These are phyloP conservation scores for Suillus cothurnatus DNA, from an alignment of 768 basidiomycete genomes.

Conservation along the genomic window DNA sequence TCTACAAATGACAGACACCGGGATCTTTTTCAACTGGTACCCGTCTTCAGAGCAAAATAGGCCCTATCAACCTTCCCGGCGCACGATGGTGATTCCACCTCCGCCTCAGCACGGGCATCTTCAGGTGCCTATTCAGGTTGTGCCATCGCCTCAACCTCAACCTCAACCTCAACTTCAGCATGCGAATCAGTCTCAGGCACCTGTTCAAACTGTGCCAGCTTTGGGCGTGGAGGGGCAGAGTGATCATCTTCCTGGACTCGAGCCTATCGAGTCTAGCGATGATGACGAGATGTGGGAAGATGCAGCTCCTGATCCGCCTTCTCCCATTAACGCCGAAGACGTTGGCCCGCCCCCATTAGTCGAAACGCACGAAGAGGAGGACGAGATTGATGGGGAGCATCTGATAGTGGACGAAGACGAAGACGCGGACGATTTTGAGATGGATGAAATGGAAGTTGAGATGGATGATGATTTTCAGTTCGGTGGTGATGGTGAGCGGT, in stretches of 20 bases:
- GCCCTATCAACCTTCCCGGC: not conserved
- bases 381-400: not conserved
- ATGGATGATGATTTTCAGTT: conserved; percentile 8
- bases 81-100: not conserved
- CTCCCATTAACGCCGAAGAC: not conserved
- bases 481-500: conserved; percentile 7
- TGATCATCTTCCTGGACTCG: conserved; percentile 3
- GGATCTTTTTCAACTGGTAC: conserved; percentile 53
- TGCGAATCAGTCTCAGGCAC: not conserved
- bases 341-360: not conserved
- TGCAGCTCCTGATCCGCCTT: not conserved
- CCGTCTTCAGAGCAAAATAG: conserved; percentile 15
- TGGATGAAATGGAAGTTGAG: conserved; percentile 13
- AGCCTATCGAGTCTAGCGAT: conserved; percentile 4
- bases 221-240: not conserved
- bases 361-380: conserved; percentile 7
- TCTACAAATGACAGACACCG: conserved; percentile 57
- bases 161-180: not conserved
- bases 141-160: not conserved
- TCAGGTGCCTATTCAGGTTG: not conserved
- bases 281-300: not conserved
- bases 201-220: not conserved
- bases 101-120: not conserved
- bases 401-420: conserved; percentile 12
- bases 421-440: conserved; percentile 6